Evolutionary conservation across 2,329 filamentous ascomycete genomes (phyloP), one percentile per base, ranked within the genome.

Genomic region (Byssochlamys sp.): DNA sequence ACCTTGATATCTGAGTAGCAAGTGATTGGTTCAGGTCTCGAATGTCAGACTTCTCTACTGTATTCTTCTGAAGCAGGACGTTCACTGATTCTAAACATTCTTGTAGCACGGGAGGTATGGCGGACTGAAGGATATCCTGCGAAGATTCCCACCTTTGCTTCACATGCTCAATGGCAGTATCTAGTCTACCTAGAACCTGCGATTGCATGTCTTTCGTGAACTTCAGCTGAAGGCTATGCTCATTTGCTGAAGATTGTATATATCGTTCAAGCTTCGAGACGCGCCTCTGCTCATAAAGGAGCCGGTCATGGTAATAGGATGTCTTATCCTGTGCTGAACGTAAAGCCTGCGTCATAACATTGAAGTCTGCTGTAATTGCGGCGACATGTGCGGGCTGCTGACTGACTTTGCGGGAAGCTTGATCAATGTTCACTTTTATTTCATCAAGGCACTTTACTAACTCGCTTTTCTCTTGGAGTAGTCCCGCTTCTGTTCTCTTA

Each of bases 231-330:
- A 57, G 62, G 2, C 60, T 56, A 31, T 71, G 69, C 7, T 50
- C 56, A 14, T 56, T 61, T 24, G 67, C 63, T 45, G 59, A 60
- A 7, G 61, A 65, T 33, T 68, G 65, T 12, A 75, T 73, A 39
- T 69, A 72, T 3, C 62, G 56, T 50, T 75, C 72, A 3, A 75
- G 62, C 2, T 57, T 63, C 2, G 56, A 57, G 0, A 62, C 62
- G 53, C 66, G 65, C 50, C 62, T 72, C 51, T 62, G 70, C 33
- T 75, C 71, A 2, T 67, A 62, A 1, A 58, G 35, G 5, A 75
- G 53, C 25, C 66, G 65, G 4, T 35, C 45, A 25, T 66, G 61
- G 29, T 58, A 35, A 31, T 61, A 56, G 2, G 59, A 53, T 0
- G 58, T 39, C 48, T 60, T 66, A n/a, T 62, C 64, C 28, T 69